Evolutionary conservation across 2,329 filamentous ascomycete genomes (phyloP).

Genomic region (Rhynchosporium graminicola): DNA sequence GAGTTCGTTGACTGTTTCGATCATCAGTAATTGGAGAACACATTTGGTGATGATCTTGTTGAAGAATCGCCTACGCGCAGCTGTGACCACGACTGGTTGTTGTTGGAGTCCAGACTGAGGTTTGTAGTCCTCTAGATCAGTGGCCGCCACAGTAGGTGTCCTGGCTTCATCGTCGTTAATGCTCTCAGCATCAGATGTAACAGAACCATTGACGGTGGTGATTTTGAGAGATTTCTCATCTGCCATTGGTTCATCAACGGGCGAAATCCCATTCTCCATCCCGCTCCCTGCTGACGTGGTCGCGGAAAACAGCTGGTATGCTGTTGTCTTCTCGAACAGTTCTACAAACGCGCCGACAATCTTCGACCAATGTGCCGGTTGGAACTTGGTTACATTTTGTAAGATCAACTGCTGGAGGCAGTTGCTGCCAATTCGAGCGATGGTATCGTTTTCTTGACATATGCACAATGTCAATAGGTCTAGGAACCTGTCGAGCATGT

Average conservation of each 20-base stretch:
- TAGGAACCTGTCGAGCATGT: constrained; percentile 97
- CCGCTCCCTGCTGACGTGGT: constrained; percentile 58
- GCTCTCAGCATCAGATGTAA: constrained; percentile 37
- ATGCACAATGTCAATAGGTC: constrained; percentile 95
- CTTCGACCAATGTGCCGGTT: constrained; percentile 83
- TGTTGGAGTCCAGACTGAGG: constrained; percentile 76
- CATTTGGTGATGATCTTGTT: constrained; percentile 99
- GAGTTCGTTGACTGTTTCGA: constrained; percentile 97
- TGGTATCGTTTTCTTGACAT: constrained; percentile 98
- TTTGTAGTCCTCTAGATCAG: constrained; percentile 74
- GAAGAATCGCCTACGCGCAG: constrained; percentile 91
- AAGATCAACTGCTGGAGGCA: constrained; percentile 95
- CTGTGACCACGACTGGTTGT: constrained; percentile 88
- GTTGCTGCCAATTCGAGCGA: constrained; percentile 96
- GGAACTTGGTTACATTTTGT: constrained; percentile 94
- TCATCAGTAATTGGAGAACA: constrained; percentile 96
- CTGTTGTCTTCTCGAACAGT: constrained; percentile 91
- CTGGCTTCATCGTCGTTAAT: constrained; percentile 39
- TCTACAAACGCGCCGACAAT: constrained; percentile 96
- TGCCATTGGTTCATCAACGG: constrained; percentile 34
- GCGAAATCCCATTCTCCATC: constrained; percentile 51
- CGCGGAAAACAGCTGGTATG: constrained; percentile 93
- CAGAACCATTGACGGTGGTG: constrained; percentile 52
- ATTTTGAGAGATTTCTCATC: constrained; percentile 61
- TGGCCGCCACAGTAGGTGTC: constrained; percentile 32